A percentile compares a stretch with the other conserved stretches of the same genome.
Conservation (phyloP, 306 rosid genomes). For the Dryas octopetala region DNA sequence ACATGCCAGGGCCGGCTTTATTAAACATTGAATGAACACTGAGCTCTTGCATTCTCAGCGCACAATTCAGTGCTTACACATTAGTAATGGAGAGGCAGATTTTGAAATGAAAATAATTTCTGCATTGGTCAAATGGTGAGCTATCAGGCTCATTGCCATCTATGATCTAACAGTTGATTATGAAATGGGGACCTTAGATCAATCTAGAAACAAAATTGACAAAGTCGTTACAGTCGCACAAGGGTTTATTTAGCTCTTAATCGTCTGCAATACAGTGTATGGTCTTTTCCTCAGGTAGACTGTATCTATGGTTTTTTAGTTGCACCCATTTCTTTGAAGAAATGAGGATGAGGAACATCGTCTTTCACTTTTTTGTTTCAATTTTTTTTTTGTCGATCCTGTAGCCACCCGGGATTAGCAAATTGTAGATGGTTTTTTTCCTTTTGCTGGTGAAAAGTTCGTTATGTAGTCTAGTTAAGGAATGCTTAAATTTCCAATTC, state of each 20-base stretch:
- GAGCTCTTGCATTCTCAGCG: constrained; percentile 16
- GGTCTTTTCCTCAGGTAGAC: constrained; percentile 19
- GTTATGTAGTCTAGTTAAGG: constrained; percentile 1
- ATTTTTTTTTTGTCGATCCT: background rate
- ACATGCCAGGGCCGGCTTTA: constrained; percentile 62
- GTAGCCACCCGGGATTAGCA: constrained; percentile 11
- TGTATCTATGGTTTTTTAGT: constrained; percentile 20
- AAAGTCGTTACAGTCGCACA: background rate
- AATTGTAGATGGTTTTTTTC: constrained; percentile 9
- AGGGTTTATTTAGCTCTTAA: constrained; percentile 2
- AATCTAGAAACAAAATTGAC: constrained; percentile 8
- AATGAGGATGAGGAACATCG: constrained; percentile 8
- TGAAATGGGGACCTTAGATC: constrained; percentile 11
- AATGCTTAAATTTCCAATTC: constrained; percentile 11
- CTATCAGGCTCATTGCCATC: constrained; percentile 16
- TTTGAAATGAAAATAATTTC: constrained; percentile 3
- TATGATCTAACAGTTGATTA: constrained; percentile 11
- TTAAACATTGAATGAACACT: constrained; percentile 28
- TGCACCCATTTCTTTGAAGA: constrained; percentile 20
- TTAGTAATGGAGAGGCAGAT: constrained; percentile 11
- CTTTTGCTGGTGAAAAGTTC: background rate
- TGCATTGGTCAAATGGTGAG: constrained; percentile 11
- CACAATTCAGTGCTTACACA: constrained; percentile 19
- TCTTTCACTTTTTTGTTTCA: constrained; percentile 3
- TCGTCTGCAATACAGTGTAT: background rate